Evolutionary conservation across 1,139 yeast species (phyloP).

Genomic region (Wickerhamomyces sp.): DNA sequence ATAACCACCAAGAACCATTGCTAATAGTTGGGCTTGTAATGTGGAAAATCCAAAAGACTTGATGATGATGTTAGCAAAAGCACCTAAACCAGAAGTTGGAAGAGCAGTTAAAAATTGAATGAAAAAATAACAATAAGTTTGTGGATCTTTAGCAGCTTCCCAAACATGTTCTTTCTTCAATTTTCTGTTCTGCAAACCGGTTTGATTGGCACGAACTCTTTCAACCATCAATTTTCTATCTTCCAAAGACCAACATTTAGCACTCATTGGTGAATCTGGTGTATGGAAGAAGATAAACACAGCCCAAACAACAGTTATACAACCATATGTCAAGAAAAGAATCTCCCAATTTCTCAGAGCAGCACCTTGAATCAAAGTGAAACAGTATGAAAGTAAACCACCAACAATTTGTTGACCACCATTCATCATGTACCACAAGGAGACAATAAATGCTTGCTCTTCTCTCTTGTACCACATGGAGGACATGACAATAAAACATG

Average conservation of each 20-base stretch:
- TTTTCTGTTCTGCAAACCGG: conserved; percentile 52
- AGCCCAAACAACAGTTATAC: conserved; percentile 46
- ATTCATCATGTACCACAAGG: conserved; percentile 44
- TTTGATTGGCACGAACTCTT: conserved; percentile 43
- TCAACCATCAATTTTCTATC: conserved; percentile 50
- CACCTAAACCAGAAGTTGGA: conserved; percentile 30
- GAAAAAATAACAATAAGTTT: conserved; percentile 34
- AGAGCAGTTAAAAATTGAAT: conserved; percentile 25
- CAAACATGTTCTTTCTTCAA: conserved; percentile 49
- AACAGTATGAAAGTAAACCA: conserved; percentile 48
- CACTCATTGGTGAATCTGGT: conserved; percentile 51
- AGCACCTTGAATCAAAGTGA: conserved; percentile 31
- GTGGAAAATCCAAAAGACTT: conserved; percentile 32
- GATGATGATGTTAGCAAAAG: conserved; percentile 30
- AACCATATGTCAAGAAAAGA: conserved; percentile 45
- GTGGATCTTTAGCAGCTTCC: conserved; percentile 35
- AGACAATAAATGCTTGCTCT: conserved; percentile 37
- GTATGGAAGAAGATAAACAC: conserved; percentile 37
- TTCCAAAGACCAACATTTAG: conserved; percentile 44
- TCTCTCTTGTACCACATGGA: conserved; percentile 47
- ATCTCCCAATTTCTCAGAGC: conserved; percentile 42
- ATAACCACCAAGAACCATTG: conserved; percentile 41
- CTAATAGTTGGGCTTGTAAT: conserved; percentile 35
- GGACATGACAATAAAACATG: conserved; percentile 53
- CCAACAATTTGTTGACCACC: conserved; percentile 46